Evolutionary conservation across 2,329 filamentous ascomycete genomes (phyloP).

Genomic region (Nannizziopsis barbatae): DNA sequence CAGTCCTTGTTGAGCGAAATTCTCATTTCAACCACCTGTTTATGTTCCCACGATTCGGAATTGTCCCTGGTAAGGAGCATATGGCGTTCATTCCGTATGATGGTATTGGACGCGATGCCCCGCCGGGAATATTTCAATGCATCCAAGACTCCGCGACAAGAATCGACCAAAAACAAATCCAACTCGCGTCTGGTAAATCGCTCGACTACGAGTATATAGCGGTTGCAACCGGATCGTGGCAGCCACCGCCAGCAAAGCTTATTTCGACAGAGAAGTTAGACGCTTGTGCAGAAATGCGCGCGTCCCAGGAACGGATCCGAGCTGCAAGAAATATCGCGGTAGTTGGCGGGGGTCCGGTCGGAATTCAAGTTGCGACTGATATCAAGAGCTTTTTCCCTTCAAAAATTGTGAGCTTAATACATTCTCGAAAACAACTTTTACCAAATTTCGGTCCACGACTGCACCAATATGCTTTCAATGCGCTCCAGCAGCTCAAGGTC

Average conservation of each 20-base stretch:
- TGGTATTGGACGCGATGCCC: constrained; percentile 28
- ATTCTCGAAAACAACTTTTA: constrained; percentile 28
- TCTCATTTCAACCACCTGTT: constrained; percentile 52
- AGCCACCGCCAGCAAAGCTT: constrained; percentile 39
- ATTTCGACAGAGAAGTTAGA: constrained; percentile 33
- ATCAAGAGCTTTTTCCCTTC: constrained; percentile 32
- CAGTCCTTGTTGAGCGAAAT: constrained; percentile 49
- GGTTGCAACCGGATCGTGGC: constrained; percentile 46
- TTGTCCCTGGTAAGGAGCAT: constrained; percentile 44
- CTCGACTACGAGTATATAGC: constrained; percentile 47
- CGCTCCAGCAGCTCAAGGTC: constrained; percentile 18
- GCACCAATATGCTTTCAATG: constrained; percentile 31
- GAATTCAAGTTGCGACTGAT: constrained; percentile 36
- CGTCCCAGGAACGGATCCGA: constrained; percentile 39
- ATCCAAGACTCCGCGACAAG: constrained; percentile 35
- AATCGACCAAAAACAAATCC: constrained; percentile 31
- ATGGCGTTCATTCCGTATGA: constrained; percentile 52
- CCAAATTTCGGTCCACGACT: constrained; percentile 22
- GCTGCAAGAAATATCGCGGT: constrained; percentile 35
- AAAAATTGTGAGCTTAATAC: constrained; percentile 33
- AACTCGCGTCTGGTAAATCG: constrained; percentile 34
- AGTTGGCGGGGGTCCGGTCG: constrained; percentile 28
- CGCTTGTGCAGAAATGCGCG: constrained; percentile 36
- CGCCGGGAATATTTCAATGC: constrained; percentile 32
- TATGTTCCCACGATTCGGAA: constrained; percentile 49